Evolutionary conservation across 2,329 filamentous ascomycete genomes (phyloP), one percentile per base, ranked within the genome.

Genomic region (Sordariomycetes sp.): DNA sequence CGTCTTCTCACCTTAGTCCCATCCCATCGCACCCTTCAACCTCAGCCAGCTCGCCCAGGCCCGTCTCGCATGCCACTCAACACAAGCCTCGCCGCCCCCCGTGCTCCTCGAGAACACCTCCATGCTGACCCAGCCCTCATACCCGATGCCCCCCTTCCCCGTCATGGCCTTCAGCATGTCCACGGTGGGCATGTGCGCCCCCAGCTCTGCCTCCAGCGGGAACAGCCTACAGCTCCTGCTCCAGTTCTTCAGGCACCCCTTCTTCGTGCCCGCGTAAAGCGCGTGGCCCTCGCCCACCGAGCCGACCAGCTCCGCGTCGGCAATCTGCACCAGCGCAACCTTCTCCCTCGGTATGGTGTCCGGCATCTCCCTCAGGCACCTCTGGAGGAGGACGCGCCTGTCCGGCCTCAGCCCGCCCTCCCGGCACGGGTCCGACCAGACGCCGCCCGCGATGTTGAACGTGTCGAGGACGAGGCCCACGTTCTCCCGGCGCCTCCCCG

Each of bases 161-260:
- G 57, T 58, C 12, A 65, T 62, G 6, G 67, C 64, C 62, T 71
- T 68, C n/a, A 73, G 62, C 1, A 66, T 61, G 4, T 63, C 62
- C 6, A 69, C 55, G 7, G 68, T 59, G 3, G 66, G 67, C 48
- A 75, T 63, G 43, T 67, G 65, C 3, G 60, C 62, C 8, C 53
- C 57, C 35, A 32, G 18, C 46, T 54, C 34, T 18, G 60, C 32
- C 40, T 63, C 60, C n/a, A 62, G 55, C 3, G 62, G 64, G 50
- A 63, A 65, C 24, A 61, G 50, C 22, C 64, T 59, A 28, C 59
- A 56, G 35, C 61, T 62, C 18, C 62, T 60, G 46, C 61, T 63
- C 62, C 62, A 63, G 3, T 57, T 52, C 61, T 59, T 63, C 32
- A 60, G 63, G 43, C 7, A 53, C 35, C 14, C 37, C 11, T 14